Conservation (phyloP, 164 flowering plant species). For the Houttuynia cordata region DNA sequence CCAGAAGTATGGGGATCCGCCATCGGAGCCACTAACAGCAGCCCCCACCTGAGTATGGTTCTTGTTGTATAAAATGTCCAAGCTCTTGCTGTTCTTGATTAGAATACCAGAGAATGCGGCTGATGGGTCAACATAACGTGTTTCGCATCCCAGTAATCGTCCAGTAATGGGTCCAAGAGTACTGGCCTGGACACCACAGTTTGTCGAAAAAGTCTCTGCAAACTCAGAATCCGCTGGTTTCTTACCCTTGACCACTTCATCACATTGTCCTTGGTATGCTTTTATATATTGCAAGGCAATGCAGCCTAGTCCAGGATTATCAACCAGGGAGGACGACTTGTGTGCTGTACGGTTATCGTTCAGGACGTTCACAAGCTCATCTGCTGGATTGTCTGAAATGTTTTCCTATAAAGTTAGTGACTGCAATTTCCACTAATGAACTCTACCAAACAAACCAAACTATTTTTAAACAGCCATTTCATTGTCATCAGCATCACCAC, state of each 20-base stretch:
- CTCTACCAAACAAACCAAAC: background rate
- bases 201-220: slow-evolving; percentile 77
- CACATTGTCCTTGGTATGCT: slow-evolving; percentile 73
- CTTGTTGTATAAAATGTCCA: slow-evolving; percentile 50
- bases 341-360: slow-evolving; percentile 71
- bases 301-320: slow-evolving; percentile 81
- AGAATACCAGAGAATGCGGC: slow-evolving; percentile 62
- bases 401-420: background rate
- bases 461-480: too few species aligned
- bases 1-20: slow-evolving; percentile 91
- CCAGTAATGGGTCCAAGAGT: slow-evolving; percentile 64
- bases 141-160: slow-evolving; percentile 70
- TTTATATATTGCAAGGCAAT: slow-evolving; percentile 88
- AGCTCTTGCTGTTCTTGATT: slow-evolving; percentile 35
- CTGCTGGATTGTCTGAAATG: slow-evolving; percentile 63
- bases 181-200: slow-evolving; percentile 52
- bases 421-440: background rate
- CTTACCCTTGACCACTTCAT: slow-evolving; percentile 49
- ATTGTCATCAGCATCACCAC: too few species aligned
- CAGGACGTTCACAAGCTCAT: slow-evolving; percentile 48
- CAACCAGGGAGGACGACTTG: slow-evolving; percentile 35
- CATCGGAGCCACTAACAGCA: slow-evolving; percentile 69
- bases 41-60: slow-evolving; percentile 90
- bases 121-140: slow-evolving; percentile 40
- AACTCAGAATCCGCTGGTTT: slow-evolving; percentile 60